Base-by-base conservation (phyloP, 169 alveolate genomes). In the Amoebophrya sp. region DNA sequence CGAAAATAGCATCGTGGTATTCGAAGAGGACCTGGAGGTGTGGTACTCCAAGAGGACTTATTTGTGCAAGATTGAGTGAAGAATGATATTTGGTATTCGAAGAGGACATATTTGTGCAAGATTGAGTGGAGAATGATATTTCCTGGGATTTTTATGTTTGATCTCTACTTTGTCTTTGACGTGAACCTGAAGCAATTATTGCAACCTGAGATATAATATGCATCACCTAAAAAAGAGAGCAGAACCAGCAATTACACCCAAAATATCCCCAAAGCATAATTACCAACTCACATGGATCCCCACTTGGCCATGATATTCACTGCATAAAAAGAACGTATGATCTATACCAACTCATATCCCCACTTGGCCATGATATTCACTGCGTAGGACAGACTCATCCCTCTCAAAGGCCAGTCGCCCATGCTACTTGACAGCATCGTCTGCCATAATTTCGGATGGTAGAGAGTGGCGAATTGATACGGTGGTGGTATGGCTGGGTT, bases 401-500 rank as follows among this genome's bases (percentile, higher is more conserved):
- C 83, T 10, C 83, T 29, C 38, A 65, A 6, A 1, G 83, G 83
- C 83, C 83, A 65, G 83, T 65, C 38, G 3, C n/a, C 83, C 83
- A 65, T 65, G 83, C 83, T 65, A 0, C 38, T 36, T 1, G 18
- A 26, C 83, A 65, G 83, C 83, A 65, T 65, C 83, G 83, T 36
- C 38, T 29, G 33, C 83, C 83, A 65, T 36, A 65, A 26, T 65
- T 65, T 65, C 33, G 83, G 83, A 26, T 65, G 83, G 83, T 65
- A 65, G 39, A 65, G 33, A 26, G 83, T 65, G 39, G 83, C 83
- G 83, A 6, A 65, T 36, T 65, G 83, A 36, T 65, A 65, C 33
- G 83, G 83, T 36, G 83, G 83, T 36, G 83, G 83, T 6, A 65
- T 65, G 39, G 83, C n/a, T 29, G 83, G 83, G n/a, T 65, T 65